Evolutionary conservation across 768 basidiomycete genomes (phyloP).

Genomic region (Kwoniella dendrophila): DNA sequence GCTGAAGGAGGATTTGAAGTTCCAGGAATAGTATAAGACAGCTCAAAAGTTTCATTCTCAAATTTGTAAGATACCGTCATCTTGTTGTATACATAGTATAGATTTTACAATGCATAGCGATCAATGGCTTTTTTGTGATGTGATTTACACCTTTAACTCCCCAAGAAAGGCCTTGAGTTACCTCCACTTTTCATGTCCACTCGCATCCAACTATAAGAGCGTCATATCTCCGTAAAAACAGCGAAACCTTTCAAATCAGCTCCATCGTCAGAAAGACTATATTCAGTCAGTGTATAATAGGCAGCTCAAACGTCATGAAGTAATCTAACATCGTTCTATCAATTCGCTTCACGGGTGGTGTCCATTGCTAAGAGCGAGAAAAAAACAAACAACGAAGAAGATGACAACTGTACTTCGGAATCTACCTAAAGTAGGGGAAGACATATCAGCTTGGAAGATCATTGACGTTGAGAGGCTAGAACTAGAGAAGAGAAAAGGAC

Average conservation of each 20-base stretch:
- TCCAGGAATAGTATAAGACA: constrained; percentile 35
- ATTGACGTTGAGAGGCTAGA: background rate
- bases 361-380: background rate
- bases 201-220: background rate
- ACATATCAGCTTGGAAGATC: constrained; percentile 1
- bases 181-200: constrained; percentile 11
- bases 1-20: constrained; percentile 45
- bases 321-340: no score
- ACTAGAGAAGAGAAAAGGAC: background rate
- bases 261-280: no score
- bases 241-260: no score
- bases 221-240: constrained; percentile 17
- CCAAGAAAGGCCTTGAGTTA: background rate
- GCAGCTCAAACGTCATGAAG: no score
- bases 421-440: constrained; percentile 1
- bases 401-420: background rate
- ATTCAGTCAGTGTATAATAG: no score
- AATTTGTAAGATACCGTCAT: no score
- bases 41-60: background rate
- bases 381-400: background rate
- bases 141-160: background rate
- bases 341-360: background rate
- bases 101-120: no score
- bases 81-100: no score
- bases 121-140: no score